Base-by-base conservation (phyloP, 2,329 filamentous ascomycete genomes). In the Alternaria hordeiaustralica region DNA sequence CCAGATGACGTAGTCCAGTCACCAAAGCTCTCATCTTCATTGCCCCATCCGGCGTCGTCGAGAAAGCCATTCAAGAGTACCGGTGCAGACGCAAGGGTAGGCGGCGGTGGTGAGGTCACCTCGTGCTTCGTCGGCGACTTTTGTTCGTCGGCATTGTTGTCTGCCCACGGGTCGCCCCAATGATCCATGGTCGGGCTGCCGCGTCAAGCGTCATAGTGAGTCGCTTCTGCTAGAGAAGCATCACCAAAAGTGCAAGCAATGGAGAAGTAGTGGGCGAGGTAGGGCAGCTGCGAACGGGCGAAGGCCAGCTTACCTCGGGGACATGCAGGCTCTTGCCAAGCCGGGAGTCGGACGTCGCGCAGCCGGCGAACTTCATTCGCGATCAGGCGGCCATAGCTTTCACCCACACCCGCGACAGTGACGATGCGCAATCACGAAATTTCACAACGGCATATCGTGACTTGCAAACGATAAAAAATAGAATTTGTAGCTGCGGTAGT, bases 101-200 rank as follows among this genome's bases (percentile, higher is more conserved):
- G 61, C 15, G 68, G 69, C 28, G 56, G 67, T 46, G 69, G 66
- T 49, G 69, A 71, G 23, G 64, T 66, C 66, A 75, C 66, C 66
- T 69, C 61, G 59, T 66, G 58, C 68, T 77, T 75, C 51, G 69
- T 63, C 30, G 71, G 67, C 41, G 64, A 67, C 54, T 61, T 54
- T 66, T 66, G 61, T 62, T 68, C 61, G 60, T 68, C 65, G 70
- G 68, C 65, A 73, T 79, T 73, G 68, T 79, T 77, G 65, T 63
- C 60, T 43, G 78, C 78, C 79, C 79, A 81, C 70, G 79, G 79
- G 77, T 81, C 79, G 67, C 77, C 76, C 79, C 79, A 81, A 68
- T 80, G 75, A 75, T 81, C 79, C 79, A 81, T 81, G 60, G 64
- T 79, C 69, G 70, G 58, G 65, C 64, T 60, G 63, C 56, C 60